A percentile compares a stretch with the other conserved stretches of the same genome.
phyloP scores from a whole-genome alignment of 306 rosid genomes.

The Canavalia ensiformis region DNA sequence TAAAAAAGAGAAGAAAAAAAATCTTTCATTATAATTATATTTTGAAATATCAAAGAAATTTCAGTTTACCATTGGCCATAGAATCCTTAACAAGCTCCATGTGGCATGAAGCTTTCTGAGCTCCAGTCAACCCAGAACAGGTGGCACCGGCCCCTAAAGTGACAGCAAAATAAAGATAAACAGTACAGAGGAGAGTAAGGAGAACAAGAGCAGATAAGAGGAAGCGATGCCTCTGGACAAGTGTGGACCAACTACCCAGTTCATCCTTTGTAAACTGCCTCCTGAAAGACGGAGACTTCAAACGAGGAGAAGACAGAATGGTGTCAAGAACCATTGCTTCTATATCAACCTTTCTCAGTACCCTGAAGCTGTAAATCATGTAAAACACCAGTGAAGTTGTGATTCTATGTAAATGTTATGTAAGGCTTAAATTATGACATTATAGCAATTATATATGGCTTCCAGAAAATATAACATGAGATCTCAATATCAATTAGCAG shows the following conservation, averaged over 20 bases:
- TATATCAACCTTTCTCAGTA: constrained; percentile 52
- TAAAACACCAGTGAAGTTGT: constrained; percentile 35
- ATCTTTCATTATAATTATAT: constrained; percentile 3
- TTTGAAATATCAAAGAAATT: constrained; percentile 64
- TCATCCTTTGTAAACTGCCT: constrained; percentile 73
- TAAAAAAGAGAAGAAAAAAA: constrained; percentile 25
- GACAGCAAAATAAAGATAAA: constrained; percentile 91
- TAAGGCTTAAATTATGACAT: constrained; percentile 20
- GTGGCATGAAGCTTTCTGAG: constrained; percentile 70
- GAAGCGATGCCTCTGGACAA: constrained; percentile 81
- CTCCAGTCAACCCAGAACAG: constrained; percentile 72
- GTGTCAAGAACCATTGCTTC: constrained; percentile 81
- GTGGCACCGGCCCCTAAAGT: constrained; percentile 69
- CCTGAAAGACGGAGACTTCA: constrained; percentile 73
- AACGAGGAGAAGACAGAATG: constrained; percentile 78
- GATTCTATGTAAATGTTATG: constrained; percentile 13
- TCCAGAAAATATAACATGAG: constrained; percentile 1
- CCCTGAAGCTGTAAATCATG: constrained; percentile 56
- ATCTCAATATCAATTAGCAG: neutral
- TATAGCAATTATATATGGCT: neutral
- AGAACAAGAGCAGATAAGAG: constrained; percentile 78
- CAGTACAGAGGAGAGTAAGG: constrained; percentile 74
- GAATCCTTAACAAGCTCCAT: constrained; percentile 76
- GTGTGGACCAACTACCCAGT: constrained; percentile 81
- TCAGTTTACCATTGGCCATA: constrained; percentile 77